Evolutionary conservation across 495 filamentous ascomycete genomes (phyloP), one percentile per base, ranked within the genome.

Genomic region (Saxispiralis lemnorum): DNA sequence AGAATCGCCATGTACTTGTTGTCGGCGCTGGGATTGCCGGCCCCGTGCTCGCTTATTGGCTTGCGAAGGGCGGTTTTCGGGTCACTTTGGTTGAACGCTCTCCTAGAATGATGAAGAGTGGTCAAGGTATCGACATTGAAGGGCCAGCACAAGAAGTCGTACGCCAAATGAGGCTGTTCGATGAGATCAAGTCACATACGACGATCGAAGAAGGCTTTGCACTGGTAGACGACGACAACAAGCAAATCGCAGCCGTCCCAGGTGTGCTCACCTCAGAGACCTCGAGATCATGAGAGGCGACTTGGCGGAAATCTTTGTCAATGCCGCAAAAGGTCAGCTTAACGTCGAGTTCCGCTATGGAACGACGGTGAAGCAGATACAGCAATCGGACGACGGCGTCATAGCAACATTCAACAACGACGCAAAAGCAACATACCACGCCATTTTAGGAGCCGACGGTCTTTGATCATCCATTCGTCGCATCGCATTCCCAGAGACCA

Each of bases 21-120:
- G 24, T 28, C 24, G 24, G 24, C 24, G 24, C 24, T 13, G 59
- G 64, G 5, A 55, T 62, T 24, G 44, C 58, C 9, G 64, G 64
- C 6, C 54, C 53, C 9, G 51, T 57, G 1, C 54, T 66, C 13
- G 62, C 63, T 14, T 61, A 56, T 53, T 62, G 58, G 50, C 61
- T 65, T n/a, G 51, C 56, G 5, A 49, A 49, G 1, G 30, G 36
- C 28, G 53, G 56, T 28, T 59, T 62, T 43, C 31, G 38, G 12
- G 48, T 64, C 39, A 66, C 63, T 10, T 45, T 67, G 14, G 39
- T 68, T 24, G 65, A 69, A 45, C 57, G 59, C 0, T 58, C 46
- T 24, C 48, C 61, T 1, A 28, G n/a, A 6, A 53, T 65, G 1
- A 57, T 61, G 13, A 39, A 39, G 12, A 42, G 48, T 4, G 65